Evolutionary conservation across 225 moss, liverwort and hornwort species (phyloP).

Genomic region (Polytrichum formosum): DNA sequence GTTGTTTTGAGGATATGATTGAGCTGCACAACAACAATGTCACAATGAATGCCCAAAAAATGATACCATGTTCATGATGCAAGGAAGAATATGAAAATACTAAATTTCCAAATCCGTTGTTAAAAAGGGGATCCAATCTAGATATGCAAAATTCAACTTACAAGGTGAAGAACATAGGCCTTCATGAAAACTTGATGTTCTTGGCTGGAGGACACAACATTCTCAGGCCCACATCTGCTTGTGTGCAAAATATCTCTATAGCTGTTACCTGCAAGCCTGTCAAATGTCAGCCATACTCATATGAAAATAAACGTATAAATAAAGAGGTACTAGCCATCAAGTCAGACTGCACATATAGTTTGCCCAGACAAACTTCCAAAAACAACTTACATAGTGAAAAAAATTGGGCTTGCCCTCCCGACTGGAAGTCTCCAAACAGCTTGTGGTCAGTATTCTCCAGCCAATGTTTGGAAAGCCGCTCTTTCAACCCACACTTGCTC

Average conservation of each 20-base stretch:
- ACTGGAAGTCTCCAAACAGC: conserved; percentile 71
- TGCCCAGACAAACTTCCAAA: not conserved
- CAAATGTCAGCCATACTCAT: conserved; percentile 10
- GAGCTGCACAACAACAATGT: conserved; percentile 45
- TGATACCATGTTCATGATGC: too few relatives aligned
- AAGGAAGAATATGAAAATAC: too few relatives aligned
- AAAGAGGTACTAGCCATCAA: too few relatives aligned
- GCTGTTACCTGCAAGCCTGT: conserved; percentile 61
- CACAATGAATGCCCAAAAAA: too few relatives aligned
- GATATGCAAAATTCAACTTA: conserved; percentile 29
- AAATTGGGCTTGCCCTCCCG: conserved; percentile 85
- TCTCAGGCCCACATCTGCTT: conserved; percentile 50
- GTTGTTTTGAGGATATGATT: conserved; percentile 85
- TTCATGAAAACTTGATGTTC: conserved; percentile 70
- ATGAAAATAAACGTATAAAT: not conserved
- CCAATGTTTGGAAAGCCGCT: conserved; percentile 72
- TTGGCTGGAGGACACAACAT: conserved; percentile 38
- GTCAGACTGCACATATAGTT: not conserved
- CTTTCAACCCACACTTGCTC: conserved; percentile 57
- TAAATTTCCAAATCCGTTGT: too few relatives aligned
- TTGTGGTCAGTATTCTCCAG: conserved; percentile 34
- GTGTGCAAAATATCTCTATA: conserved; percentile 77
- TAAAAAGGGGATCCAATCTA: too few relatives aligned
- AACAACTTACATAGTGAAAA: conserved; percentile 74
- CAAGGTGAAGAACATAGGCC: conserved; percentile 81